phyloP scores from a whole-genome alignment of 768 basidiomycete species.

The Mycena pura region DNA sequence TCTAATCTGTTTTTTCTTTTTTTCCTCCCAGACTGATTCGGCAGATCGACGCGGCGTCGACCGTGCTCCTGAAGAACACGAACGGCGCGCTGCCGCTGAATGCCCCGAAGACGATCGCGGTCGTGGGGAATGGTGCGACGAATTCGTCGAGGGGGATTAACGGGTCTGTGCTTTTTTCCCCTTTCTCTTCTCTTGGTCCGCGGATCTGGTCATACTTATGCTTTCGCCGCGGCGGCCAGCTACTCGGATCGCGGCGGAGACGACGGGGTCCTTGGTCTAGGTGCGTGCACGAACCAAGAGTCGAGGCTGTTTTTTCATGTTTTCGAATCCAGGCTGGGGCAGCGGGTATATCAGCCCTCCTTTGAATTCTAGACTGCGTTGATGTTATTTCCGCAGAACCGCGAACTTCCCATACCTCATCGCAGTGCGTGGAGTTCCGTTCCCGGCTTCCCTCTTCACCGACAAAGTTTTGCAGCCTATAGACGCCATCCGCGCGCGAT shows the following conservation, averaged over 20 bases:
- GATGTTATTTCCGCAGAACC: constrained; percentile 31
- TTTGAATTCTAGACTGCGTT: constrained; percentile 44
- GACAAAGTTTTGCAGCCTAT: constrained; percentile 41
- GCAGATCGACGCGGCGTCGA: constrained; percentile 52
- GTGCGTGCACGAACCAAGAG: constrained; percentile 45
- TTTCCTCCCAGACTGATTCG: constrained; percentile 38
- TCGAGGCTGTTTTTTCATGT: background rate
- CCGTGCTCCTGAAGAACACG: constrained; percentile 55
- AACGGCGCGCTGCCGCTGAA: constrained; percentile 25
- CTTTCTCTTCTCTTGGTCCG: background rate
- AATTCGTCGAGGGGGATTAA: constrained; percentile 62
- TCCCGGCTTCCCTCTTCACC: background rate
- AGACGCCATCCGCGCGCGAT: constrained; percentile 52
- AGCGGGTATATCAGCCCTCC: constrained; percentile 57
- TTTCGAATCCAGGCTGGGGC: constrained; percentile 53
- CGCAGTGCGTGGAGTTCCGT: constrained; percentile 37
- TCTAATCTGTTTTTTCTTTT: too few relatives aligned
- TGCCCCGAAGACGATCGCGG: constrained; percentile 44
- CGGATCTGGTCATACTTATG: too few relatives aligned
- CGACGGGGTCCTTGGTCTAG: constrained; percentile 67
- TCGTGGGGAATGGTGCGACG: constrained; percentile 67
- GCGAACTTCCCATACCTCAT: constrained; percentile 59
- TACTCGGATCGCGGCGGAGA: constrained; percentile 61
- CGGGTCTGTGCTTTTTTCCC: constrained; percentile 42
- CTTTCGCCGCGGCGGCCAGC: too few relatives aligned